Conservation (phyloP, 352 stramenopile species). For the Pythium dissimile region DNA sequence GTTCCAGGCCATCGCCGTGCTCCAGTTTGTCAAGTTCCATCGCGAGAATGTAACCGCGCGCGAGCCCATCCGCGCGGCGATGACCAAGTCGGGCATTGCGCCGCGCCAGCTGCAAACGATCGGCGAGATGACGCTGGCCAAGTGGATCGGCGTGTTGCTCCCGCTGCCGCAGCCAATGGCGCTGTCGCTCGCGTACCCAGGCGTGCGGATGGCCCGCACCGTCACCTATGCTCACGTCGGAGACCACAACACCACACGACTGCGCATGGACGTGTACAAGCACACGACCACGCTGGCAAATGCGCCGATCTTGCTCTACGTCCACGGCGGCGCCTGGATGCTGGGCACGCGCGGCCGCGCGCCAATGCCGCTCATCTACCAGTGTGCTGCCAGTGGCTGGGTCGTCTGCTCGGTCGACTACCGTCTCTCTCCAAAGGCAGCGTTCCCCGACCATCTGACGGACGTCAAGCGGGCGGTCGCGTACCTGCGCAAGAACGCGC, state of each 20-base stretch:
- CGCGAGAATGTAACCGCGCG: slow-evolving; percentile 43
- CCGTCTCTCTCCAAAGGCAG: slow-evolving; percentile 58
- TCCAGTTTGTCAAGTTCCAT: slow-evolving; percentile 36
- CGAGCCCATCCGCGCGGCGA: slow-evolving; percentile 35
- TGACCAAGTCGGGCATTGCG: slow-evolving; percentile 34
- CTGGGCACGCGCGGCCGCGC: slow-evolving; percentile 46
- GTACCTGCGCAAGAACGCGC: slow-evolving; percentile 50
- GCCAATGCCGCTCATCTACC: slow-evolving; percentile 57
- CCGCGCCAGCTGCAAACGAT: slow-evolving; percentile 28
- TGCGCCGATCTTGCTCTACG: slow-evolving; percentile 70
- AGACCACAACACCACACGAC: slow-evolving; percentile 43
- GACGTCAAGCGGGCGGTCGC: slow-evolving; percentile 70
- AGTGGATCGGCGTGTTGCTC: slow-evolving; percentile 58
- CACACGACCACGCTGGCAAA: slow-evolving; percentile 42
- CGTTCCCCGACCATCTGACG: slow-evolving; percentile 65
- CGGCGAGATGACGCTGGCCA: slow-evolving; percentile 39
- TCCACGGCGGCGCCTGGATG: slow-evolving; percentile 78
- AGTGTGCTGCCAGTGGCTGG: slow-evolving; percentile 53
- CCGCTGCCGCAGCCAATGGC: slow-evolving; percentile 54
- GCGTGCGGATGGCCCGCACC: slow-evolving; percentile 47
- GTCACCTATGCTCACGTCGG: slow-evolving; percentile 66
- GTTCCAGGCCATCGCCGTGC: slow-evolving; percentile 42
- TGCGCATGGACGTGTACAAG: slow-evolving; percentile 80
- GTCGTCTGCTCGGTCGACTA: slow-evolving; percentile 80
- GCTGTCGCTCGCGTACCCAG: slow-evolving; percentile 44